Base-by-base conservation (phyloP, 805 yeast species). In the Saccharomycopsis schoenii region DNA sequence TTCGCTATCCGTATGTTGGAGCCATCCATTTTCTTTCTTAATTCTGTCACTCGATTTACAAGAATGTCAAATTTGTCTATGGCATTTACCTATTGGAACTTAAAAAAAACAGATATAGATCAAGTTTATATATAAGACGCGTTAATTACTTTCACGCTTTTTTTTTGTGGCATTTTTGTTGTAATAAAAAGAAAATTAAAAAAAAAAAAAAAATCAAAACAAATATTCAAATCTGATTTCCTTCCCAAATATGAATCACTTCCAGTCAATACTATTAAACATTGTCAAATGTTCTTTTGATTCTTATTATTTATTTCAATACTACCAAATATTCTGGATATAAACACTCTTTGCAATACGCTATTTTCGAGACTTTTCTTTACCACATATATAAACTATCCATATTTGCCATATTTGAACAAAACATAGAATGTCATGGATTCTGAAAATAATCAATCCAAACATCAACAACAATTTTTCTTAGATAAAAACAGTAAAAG, bases 1-100 rank as follows among this genome's bases (percentile, higher is more conserved):
- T 59, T 61, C 24, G 60, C 40, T 11, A 24, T 25, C 43, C 58
- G 50, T 10, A 62, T 60, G 40, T 57, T 61, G 8, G 50, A 29
- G 11, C 51, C 52, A 24, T 56, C 58, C 58, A 56, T 56, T 41
- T 40, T 6, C 11, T 24, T 11, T 8, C 34, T 24, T 21, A 4
- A 2, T 24, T 47, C 52, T 4, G 4, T 37, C 10, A 37, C 3
- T 12, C 12, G 12, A 37, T 4, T 37, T 37, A 37, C 3, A 12
- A 11, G 10, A 37, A 4, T 37, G 2, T 37, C 4, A 4, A 37
- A 12, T 14, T 5, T 9, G 41, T 4, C 3, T 37, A 37, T 4
- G 12, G 4, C 10, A 37, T 9, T 37, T 29, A 29, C 34, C 34
- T 29, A 6, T 29, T 4, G 3, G 34, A 29, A 29, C 34, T 29